Conservation (phyloP, 2,329 filamentous ascomycete genomes). For the Blastomyces silverae region DNA sequence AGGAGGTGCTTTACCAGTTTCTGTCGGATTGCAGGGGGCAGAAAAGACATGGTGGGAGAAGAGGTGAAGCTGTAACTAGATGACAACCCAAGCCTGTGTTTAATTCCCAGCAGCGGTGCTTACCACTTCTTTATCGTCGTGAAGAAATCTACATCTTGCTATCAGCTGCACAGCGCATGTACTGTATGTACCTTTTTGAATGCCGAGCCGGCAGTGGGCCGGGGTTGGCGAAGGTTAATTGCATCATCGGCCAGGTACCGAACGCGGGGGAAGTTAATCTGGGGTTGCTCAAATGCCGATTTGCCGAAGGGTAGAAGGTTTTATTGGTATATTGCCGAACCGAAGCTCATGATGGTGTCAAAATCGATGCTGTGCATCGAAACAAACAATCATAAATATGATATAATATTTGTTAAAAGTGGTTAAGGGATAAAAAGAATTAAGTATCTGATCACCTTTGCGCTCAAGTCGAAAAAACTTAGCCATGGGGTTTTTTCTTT, state of each 20-base stretch:
- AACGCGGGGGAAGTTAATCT: not conserved
- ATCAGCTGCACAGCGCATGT: not conserved
- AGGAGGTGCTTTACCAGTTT: not conserved
- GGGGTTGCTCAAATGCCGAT: not conserved
- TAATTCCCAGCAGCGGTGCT: not conserved
- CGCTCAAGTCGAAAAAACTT: not conserved
- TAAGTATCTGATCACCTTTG: not conserved
- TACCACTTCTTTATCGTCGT: not conserved
- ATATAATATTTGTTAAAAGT: not conserved
- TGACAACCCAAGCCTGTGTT: not conserved
- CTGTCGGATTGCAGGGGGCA: not conserved
- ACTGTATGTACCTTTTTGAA: not conserved
- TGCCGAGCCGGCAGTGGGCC: not conserved
- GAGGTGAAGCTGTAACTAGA: not conserved
- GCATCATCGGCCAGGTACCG: conserved; percentile 1
- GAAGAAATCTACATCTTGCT: not conserved
- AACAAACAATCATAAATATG: not conserved
- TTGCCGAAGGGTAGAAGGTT: conserved; percentile 7
- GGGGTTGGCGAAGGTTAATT: not conserved
- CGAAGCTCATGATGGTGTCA: not conserved
- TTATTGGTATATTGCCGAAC: not conserved
- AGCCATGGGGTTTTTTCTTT: not conserved
- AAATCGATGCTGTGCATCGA: not conserved
- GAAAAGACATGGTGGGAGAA: not conserved
- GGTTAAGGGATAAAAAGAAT: not conserved